phyloP scores from a whole-genome alignment of 495 filamentous ascomycete species.

The Bathelium albidoporum region DNA sequence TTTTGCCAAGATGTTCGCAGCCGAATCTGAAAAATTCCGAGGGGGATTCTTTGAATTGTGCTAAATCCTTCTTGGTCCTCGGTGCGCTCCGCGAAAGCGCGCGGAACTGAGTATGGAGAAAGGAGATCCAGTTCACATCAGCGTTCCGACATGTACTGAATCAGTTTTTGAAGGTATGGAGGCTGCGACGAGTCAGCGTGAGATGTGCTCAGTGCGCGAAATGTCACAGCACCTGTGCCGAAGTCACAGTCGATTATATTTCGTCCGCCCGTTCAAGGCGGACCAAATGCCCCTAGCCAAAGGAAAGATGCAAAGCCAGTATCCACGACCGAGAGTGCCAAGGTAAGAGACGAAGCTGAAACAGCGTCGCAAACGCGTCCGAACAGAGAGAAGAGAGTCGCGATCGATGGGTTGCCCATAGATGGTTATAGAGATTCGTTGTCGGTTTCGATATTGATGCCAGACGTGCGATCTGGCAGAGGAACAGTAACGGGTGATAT shows the following conservation, averaged over 20 bases:
- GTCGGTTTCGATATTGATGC: neutral
- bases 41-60: neutral
- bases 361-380: neutral
- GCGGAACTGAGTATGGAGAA: neutral
- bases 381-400: neutral
- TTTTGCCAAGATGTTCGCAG: conserved; percentile 4
- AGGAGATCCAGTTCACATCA: neutral
- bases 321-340: conserved; percentile 24
- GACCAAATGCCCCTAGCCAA: conserved; percentile 35
- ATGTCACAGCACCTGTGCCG: neutral
- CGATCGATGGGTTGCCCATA: neutral
- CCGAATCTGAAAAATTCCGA: conserved; percentile 10
- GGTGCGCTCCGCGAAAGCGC: neutral
- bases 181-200: neutral
- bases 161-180: neutral
- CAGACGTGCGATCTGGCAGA: neutral
- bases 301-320: conserved; percentile 29
- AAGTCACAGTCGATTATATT: conserved; percentile 3
- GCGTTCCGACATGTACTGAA: neutral
- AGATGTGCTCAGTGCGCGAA: neutral
- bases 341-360: neutral
- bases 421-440: neutral
- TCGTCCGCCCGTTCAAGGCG: conserved; percentile 41
- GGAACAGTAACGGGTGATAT: neutral
- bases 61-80: neutral